phyloP scores from a whole-genome alignment of 352 stramenopile species.

The Phytophthora pisi region DNA sequence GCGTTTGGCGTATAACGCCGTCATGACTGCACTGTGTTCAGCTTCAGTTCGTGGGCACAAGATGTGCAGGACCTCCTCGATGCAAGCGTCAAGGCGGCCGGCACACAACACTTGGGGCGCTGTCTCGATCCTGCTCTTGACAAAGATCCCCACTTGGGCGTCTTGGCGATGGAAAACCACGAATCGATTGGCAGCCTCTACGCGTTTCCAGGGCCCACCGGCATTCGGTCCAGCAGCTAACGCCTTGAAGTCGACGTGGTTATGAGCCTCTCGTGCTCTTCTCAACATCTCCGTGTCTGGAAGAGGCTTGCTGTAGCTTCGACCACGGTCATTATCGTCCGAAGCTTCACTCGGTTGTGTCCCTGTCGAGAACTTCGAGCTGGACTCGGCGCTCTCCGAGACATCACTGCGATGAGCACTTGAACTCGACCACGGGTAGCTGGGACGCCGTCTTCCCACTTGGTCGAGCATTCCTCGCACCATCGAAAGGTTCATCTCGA shows the following conservation, averaged over 20 bases:
- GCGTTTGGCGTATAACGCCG: slow-evolving; percentile 29
- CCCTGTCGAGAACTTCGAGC: not conserved
- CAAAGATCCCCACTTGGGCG: not conserved
- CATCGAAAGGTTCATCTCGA: slow-evolving; percentile 15
- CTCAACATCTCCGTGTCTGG: slow-evolving; percentile 17
- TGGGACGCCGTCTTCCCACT: not conserved
- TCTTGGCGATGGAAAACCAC: slow-evolving; percentile 16
- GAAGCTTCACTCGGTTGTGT: slow-evolving; percentile 13
- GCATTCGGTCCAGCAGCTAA: slow-evolving; percentile 16
- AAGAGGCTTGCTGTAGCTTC: slow-evolving; percentile 1
- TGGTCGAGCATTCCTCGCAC: slow-evolving; percentile 19
- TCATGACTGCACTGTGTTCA: slow-evolving; percentile 38
- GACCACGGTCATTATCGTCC: not conserved
- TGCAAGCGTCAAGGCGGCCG: slow-evolving; percentile 22
- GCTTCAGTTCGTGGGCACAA: slow-evolving; percentile 19
- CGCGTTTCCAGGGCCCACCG: slow-evolving; percentile 24
- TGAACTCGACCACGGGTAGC: not conserved
- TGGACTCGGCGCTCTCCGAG: slow-evolving; percentile 5
- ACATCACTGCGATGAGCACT: not conserved
- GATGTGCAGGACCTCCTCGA: slow-evolving; percentile 30
- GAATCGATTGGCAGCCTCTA: slow-evolving; percentile 20
- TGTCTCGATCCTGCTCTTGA: not conserved
- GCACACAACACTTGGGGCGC: slow-evolving; percentile 30
- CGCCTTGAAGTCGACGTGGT: slow-evolving; percentile 10
- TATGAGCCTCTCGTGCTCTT: slow-evolving; percentile 15